phyloP scores from a whole-genome alignment of 2,329 filamentous ascomycete genomes.

The Clarireedia monteithiana region DNA sequence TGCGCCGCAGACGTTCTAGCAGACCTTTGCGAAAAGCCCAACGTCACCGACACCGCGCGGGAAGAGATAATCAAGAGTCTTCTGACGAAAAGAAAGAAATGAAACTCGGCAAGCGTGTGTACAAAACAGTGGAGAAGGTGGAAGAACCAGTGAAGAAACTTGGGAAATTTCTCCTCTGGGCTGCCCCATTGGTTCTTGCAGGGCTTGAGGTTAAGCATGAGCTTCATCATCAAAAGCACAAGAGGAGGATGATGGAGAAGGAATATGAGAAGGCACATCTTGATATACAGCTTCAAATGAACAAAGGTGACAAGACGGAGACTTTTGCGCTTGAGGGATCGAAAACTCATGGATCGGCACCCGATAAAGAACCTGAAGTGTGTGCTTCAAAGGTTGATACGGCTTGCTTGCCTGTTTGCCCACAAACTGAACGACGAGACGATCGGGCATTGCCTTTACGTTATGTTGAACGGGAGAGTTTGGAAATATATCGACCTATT shows the following conservation, averaged over 20 bases:
- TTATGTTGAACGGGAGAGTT: background rate
- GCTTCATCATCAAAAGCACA: constrained; percentile 6
- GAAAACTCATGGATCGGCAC: background rate
- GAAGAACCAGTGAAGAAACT: constrained; percentile 7
- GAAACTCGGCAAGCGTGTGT: background rate
- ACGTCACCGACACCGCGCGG: background rate
- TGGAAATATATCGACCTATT: background rate
- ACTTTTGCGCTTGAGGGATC: background rate
- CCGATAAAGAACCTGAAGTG: background rate
- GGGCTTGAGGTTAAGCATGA: constrained; percentile 5
- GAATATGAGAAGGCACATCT: constrained; percentile 10
- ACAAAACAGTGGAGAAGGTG: constrained; percentile 1
- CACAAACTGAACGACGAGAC: background rate
- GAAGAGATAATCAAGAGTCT: background rate
- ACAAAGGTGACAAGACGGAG: background rate
- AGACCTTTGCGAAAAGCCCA: background rate
- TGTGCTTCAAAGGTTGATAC: background rate
- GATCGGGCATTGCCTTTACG: background rate
- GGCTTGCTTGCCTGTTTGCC: background rate
- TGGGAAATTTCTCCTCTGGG: constrained; percentile 5
- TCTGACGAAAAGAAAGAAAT: background rate
- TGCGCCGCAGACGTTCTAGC: background rate
- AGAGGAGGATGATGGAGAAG: constrained; percentile 8
- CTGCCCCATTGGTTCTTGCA: constrained; percentile 1
- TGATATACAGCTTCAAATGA: constrained; percentile 4